phyloP scores from a whole-genome alignment of 2,329 filamentous ascomycete species.

The Claviceps humidiphila region DNA sequence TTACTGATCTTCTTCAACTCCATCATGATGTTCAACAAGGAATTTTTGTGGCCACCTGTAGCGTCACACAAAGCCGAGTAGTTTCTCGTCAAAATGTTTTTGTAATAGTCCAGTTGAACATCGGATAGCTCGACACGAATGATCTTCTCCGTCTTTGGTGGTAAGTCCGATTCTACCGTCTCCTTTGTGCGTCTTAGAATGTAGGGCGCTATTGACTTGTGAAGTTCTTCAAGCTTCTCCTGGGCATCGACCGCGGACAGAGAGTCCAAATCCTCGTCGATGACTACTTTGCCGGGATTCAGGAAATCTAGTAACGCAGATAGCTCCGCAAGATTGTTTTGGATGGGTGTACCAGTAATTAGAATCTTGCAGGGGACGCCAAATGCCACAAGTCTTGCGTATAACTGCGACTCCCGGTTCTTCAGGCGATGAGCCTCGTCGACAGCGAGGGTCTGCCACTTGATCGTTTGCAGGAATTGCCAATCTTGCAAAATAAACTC shows the following conservation, averaged over 20 bases:
- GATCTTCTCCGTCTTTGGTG: conserved; percentile 96
- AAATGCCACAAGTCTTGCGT: conserved; percentile 73
- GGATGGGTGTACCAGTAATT: conserved; percentile 93
- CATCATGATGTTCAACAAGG: conserved; percentile 97
- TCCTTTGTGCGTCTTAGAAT: conserved; percentile 95
- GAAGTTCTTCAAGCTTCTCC: conserved; percentile 74
- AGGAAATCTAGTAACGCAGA: conserved; percentile 90
- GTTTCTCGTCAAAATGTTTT: conserved; percentile 94
- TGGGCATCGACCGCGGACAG: conserved; percentile 69
- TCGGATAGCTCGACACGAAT: conserved; percentile 95
- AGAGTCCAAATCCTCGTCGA: conserved; percentile 80
- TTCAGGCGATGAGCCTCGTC: conserved; percentile 96
- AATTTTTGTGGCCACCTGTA: conserved; percentile 82
- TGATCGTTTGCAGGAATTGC: conserved; percentile 73
- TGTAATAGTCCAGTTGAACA: conserved; percentile 95
- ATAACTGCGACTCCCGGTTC: conserved; percentile 89
- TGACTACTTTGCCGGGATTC: conserved; percentile 83
- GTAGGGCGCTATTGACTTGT: conserved; percentile 77
- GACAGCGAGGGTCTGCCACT: conserved; percentile 94
- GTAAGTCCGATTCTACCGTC: conserved; percentile 91
- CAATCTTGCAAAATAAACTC: conserved; percentile 88
- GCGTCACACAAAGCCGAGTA: conserved; percentile 90
- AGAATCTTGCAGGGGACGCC: conserved; percentile 78
- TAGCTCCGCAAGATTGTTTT: conserved; percentile 89
- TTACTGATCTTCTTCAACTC: conserved; percentile 98